phyloP scores from a whole-genome alignment of 106 monocot species.

The Phalaenopsis equestris region DNA sequence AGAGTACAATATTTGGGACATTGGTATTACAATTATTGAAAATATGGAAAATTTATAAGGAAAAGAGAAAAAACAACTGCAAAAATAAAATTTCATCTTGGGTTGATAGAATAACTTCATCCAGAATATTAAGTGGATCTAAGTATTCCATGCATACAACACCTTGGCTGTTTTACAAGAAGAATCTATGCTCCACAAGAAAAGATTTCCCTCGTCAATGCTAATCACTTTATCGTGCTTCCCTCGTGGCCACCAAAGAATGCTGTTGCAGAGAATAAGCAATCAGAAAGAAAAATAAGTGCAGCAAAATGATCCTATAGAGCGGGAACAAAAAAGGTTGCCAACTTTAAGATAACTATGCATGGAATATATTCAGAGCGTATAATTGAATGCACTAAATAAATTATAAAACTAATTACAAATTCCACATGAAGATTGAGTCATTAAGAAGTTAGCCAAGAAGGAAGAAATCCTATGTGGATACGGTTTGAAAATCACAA shows the following conservation, averaged over 20 bases:
- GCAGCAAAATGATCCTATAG: not conserved
- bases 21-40: not conserved
- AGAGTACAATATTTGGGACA: not conserved
- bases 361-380: not conserved
- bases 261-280: slow-evolving; percentile 26
- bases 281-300: not conserved
- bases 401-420: not conserved
- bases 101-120: not conserved
- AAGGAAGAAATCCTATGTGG: not conserved
- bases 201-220: slow-evolving; percentile 94
- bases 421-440: not conserved
- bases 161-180: slow-evolving; percentile 80
- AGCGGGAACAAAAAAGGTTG: not conserved
- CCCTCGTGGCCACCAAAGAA: slow-evolving; percentile 96
- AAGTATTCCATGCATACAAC: not conserved
- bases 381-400: not conserved
- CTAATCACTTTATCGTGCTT: slow-evolving; percentile 89
- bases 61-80: not conserved
- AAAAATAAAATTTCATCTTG: not conserved
- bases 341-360: not conserved
- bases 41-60: not conserved
- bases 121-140: not conserved
- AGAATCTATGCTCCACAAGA: slow-evolving; percentile 85
- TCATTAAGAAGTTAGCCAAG: not conserved
- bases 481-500: not conserved